Evolutionary conservation across 345 rosid genomes (phyloP).

Genomic region (Durio zibethinus): DNA sequence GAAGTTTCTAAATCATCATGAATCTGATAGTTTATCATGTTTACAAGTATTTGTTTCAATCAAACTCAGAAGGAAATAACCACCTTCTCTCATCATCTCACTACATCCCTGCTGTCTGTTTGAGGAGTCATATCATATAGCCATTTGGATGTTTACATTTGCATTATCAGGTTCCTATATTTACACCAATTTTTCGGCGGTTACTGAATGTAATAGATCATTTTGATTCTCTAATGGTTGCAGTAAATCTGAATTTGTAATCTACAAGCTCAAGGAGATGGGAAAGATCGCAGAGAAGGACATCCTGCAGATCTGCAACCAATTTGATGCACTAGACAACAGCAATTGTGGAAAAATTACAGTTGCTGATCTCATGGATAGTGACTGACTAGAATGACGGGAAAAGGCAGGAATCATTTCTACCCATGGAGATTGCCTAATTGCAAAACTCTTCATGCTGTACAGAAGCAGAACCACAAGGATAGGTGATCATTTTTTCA

Average conservation of each 20-base stretch:
- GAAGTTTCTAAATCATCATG: background rate
- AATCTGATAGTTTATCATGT: background rate
- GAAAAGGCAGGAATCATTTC: background rate
- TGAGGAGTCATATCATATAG: background rate
- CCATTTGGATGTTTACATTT: background rate
- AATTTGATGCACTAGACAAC: slow-evolving; percentile 46
- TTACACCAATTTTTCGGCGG: background rate
- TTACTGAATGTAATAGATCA: background rate
- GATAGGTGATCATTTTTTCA: background rate
- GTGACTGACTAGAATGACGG: slow-evolving; percentile 21
- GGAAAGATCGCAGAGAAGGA: slow-evolving; percentile 62
- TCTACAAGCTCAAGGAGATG: slow-evolving; percentile 80
- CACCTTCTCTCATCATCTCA: background rate
- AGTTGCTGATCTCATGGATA: slow-evolving; percentile 48
- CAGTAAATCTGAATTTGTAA: slow-evolving; percentile 67
- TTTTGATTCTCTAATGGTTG: slow-evolving; percentile 23
- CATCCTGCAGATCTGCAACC: slow-evolving; percentile 46
- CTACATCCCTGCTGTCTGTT: background rate
- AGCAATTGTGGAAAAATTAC: slow-evolving; percentile 52
- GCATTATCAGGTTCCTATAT: background rate
- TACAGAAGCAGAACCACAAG: slow-evolving; percentile 1
- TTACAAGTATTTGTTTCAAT: background rate
- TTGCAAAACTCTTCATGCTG: slow-evolving; percentile 2
- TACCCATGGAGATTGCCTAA: background rate
- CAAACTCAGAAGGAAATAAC: background rate